Base-by-base conservation (phyloP, 345 rosid genomes). In the Toxicodendron radicans region DNA sequence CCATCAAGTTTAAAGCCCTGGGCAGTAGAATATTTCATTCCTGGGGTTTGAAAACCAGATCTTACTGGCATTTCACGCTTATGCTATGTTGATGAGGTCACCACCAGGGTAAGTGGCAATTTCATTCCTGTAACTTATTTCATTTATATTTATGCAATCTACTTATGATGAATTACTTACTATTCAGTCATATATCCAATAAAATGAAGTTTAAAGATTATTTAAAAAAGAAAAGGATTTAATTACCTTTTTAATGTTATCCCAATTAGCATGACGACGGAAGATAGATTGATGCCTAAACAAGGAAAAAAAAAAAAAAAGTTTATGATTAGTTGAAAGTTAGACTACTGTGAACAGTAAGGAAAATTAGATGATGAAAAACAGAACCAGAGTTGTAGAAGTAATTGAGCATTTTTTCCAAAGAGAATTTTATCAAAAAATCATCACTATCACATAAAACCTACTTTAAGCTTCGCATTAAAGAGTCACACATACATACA, bases 201-300 rank as follows among this genome's bases (percentile, higher is more conserved):
- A 27, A 27, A 27, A 27, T 27, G n/a, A 27, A 27, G 30, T 27
- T 27, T 27, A 27, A 27, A 27, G 30, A 27, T 27, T 27, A 48
- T 18, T 32, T 18, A 20, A 49, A 38, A 18, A 60, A 21, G 20
- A 7, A 30, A 70, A 58, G 54, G 30, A 32, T 43, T 30, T 45
- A 46, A 5, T 14, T 71, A 71, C 84, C 74, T 56, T 74, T 46
- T 27, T 30, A 35, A 77, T 67, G 16, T 33, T 53, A 30, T 83
- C 76, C 84, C 82, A 75, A 73, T 83, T 66, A 9, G 60, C 57
- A 64, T 80, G 80, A 23, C 79, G 82, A 54, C 84, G 30, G 57
- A 80, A 16, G 45, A 75, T 41, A 66, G 84, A 48, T 41, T 78
- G 75, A 69, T 83, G 86, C 84, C 86, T 83, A 76, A 45, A 74